A percentile compares a stretch with the other conserved stretches of the same genome.
Evolutionary conservation across 805 yeast species (phyloP).

Genomic region (Candida golubevii): DNA sequence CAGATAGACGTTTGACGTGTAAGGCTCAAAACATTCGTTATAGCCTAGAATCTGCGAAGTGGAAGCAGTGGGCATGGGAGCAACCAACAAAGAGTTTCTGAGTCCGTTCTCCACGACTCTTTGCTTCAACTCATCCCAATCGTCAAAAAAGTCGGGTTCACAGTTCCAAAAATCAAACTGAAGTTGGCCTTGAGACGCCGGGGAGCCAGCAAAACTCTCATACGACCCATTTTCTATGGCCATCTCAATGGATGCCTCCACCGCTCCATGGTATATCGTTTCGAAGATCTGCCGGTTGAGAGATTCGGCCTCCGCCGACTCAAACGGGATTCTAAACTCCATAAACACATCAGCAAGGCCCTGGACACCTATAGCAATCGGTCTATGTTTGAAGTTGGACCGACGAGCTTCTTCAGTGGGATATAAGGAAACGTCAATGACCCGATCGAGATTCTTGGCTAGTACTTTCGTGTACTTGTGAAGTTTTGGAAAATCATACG

Average conservation of each 20-base stretch:
- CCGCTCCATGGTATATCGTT: constrained; percentile 91
- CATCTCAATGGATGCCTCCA: constrained; percentile 81
- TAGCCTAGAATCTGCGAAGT: constrained; percentile 93
- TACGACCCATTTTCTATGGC: constrained; percentile 70
- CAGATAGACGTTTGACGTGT: constrained; percentile 86
- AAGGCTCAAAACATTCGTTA: constrained; percentile 95
- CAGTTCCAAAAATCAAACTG: constrained; percentile 87
- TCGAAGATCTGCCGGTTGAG: constrained; percentile 86
- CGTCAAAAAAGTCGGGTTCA: constrained; percentile 71
- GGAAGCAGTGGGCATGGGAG: constrained; percentile 98
- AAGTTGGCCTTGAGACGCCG: constrained; percentile 78
- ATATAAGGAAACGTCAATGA: constrained; percentile 81
- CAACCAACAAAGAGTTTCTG: constrained; percentile 83
- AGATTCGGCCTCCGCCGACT: constrained; percentile 68
- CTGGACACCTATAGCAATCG: constrained; percentile 97
- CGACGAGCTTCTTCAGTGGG: constrained; percentile 73
- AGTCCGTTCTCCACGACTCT: constrained; percentile 62
- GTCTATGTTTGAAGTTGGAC: constrained; percentile 82
- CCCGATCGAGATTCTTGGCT: constrained; percentile 69
- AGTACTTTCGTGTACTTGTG: constrained; percentile 77
- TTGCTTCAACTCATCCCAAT: constrained; percentile 73
- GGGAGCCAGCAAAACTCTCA: constrained; percentile 75
- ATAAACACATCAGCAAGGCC: constrained; percentile 91
- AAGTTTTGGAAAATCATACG: constrained; percentile 68
- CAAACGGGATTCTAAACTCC: constrained; percentile 79